Percentiles rank a stretch among this genome's conserved stretches.
Evolutionary conservation across 371 early-diverging fungal species (phyloP).

Genomic region (Mucor mucedo): DNA sequence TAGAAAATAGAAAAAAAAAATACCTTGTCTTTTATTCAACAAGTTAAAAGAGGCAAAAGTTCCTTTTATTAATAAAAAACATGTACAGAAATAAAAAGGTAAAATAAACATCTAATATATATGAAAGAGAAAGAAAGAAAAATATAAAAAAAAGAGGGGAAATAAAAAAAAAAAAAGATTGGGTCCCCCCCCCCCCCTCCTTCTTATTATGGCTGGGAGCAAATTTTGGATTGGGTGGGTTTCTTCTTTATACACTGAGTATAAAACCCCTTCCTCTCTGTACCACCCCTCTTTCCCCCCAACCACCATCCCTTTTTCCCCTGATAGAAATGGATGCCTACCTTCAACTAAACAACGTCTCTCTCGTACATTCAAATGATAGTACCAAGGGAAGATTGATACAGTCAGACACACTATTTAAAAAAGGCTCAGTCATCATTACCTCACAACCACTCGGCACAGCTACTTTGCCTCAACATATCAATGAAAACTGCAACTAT

Average conservation of each 20-base stretch:
- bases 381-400: slow-evolving; percentile 35
- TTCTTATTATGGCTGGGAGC: slow-evolving; percentile 3
- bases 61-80: slow-evolving; percentile 9
- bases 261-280: neutral
- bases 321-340: slow-evolving; percentile 24
- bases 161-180: slow-evolving; percentile 2
- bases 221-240: neutral
- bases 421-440: slow-evolving; percentile 39
- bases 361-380: slow-evolving; percentile 25
- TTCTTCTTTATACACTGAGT: neutral
- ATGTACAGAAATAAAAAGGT: slow-evolving; percentile 13
- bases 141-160: neutral
- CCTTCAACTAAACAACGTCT: slow-evolving; percentile 18
- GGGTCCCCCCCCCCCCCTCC: neutral
- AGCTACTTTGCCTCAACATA: slow-evolving; percentile 36
- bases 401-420: slow-evolving; percentile 18
- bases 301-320: neutral
- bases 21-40: slow-evolving; percentile 35
- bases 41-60: slow-evolving; percentile 6
- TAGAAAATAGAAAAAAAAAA: neutral
- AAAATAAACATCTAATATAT: slow-evolving; percentile 8
- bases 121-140: slow-evolving; percentile 4
- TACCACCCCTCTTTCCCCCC: slow-evolving; percentile 1
- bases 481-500: slow-evolving; percentile 48
- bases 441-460: slow-evolving; percentile 53